These are phyloP conservation scores for Termitomyces sp. DNA, from an alignment of 768 basidiomycete genomes.

Conservation along the genomic window DNA sequence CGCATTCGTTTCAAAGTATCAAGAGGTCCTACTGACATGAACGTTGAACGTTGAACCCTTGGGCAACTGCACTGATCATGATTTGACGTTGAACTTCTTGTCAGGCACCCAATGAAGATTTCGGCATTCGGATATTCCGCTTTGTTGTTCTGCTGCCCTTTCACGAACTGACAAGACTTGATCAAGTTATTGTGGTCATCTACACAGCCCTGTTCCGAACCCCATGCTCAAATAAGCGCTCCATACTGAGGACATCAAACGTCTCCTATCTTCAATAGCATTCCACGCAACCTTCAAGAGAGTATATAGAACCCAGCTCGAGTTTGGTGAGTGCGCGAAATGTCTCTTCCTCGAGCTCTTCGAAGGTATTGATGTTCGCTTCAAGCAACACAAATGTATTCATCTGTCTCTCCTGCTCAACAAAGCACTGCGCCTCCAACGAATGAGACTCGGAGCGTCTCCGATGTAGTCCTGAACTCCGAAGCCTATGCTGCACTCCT, in stretches of 20 bases:
- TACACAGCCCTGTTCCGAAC: background rate
- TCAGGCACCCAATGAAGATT: background rate
- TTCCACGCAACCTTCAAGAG: background rate
- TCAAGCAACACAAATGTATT: background rate
- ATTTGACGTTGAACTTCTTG: too few relatives aligned
- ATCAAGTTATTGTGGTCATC: background rate
- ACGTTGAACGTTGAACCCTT: too few relatives aligned
- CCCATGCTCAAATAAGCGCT: background rate
- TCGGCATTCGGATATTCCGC: background rate
- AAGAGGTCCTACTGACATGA: background rate
- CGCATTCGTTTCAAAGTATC: background rate
- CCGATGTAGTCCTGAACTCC: conserved; percentile 13
- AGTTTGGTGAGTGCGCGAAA: background rate
- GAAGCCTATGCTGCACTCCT: conserved; percentile 5
- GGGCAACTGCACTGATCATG: too few relatives aligned
- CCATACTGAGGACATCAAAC: too few relatives aligned
- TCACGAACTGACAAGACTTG: background rate
- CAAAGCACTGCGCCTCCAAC: conserved; percentile 14
- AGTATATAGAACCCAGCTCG: background rate
- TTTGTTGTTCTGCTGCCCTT: background rate
- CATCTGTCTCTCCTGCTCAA: background rate
- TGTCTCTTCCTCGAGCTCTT: background rate
- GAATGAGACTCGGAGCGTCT: background rate
- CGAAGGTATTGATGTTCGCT: background rate
- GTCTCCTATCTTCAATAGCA: background rate